phyloP scores from a whole-genome alignment of 495 filamentous ascomycete genomes.

The Friedmanniomyces endolithicus region DNA sequence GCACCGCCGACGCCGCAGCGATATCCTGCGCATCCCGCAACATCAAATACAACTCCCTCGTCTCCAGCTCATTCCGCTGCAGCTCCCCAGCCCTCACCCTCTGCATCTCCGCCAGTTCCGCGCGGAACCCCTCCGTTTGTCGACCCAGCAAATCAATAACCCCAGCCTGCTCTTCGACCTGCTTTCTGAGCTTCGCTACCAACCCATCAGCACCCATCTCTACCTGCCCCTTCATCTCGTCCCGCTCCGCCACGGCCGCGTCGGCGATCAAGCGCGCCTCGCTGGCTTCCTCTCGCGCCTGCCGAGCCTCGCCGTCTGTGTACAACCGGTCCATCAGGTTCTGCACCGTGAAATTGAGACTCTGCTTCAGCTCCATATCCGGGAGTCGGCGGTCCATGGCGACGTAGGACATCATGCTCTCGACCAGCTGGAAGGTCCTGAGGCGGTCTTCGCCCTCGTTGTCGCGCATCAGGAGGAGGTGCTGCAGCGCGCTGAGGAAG shows the following conservation, averaged over 20 bases:
- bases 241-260: conserved; percentile 85
- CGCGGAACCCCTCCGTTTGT: conserved; percentile 75
- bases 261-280: conserved; percentile 87
- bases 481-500: conserved; percentile 89
- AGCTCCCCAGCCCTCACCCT: conserved; percentile 78
- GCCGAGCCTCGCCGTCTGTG: conserved; percentile 87
- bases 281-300: conserved; percentile 76
- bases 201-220: conserved; percentile 88
- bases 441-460: conserved; percentile 86
- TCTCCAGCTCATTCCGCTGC: conserved; percentile 90
- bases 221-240: conserved; percentile 88
- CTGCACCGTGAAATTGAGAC: conserved; percentile 94
- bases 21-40: conserved; percentile 94
- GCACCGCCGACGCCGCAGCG: conserved; percentile 44
- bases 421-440: conserved; percentile 95
- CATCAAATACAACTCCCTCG: conserved; percentile 94
- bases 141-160: conserved; percentile 81
- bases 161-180: conserved; percentile 78
- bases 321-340: conserved; percentile 87
- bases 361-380: conserved; percentile 94
- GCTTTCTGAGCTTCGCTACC: conserved; percentile 83
- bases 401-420: conserved; percentile 96
- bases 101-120: conserved; percentile 78
- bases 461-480: conserved; percentile 84
- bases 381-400: conserved; percentile 94